These are phyloP conservation scores for Pichia sp. DNA, from an alignment of 1,139 yeast species.

Conservation along the genomic window DNA sequence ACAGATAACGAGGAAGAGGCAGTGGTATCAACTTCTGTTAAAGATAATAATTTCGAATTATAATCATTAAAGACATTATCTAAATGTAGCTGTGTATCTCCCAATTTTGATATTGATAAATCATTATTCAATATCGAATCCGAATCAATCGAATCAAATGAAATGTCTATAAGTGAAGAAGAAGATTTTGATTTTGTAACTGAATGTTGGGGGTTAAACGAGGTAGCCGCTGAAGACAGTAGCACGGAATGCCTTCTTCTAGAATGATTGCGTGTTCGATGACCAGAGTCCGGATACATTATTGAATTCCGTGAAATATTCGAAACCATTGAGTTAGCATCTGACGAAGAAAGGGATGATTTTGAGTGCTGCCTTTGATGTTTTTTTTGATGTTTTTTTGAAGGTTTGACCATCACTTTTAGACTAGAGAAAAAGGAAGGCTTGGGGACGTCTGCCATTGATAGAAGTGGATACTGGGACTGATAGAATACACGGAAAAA, in stretches of 20 bases:
- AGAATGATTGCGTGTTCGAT: background rate
- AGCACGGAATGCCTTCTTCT: background rate
- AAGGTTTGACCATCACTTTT: background rate
- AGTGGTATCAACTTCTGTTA: background rate
- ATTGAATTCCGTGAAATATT: background rate
- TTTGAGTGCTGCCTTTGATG: too few species aligned
- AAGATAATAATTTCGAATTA: background rate
- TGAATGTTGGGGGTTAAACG: background rate
- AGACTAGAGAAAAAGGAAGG: background rate
- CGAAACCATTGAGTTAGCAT: background rate
- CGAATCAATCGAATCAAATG: constrained; percentile 5
- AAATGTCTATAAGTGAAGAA: background rate
- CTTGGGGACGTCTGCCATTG: background rate
- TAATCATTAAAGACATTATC: constrained; percentile 11
- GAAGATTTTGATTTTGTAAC: background rate
- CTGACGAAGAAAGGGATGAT: background rate
- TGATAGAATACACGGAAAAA: too few species aligned
- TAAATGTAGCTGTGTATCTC: constrained; percentile 4
- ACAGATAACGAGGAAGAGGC: background rate
- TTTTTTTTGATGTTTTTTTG: background rate
- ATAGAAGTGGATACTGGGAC: background rate
- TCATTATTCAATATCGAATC: constrained; percentile 3
- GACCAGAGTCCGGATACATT: background rate
- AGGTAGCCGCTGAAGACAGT: background rate
- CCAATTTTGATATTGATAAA: background rate